Base-by-base conservation (phyloP, 371 early-diverging fungal genomes). In the Basidiobolus meristosporus region DNA sequence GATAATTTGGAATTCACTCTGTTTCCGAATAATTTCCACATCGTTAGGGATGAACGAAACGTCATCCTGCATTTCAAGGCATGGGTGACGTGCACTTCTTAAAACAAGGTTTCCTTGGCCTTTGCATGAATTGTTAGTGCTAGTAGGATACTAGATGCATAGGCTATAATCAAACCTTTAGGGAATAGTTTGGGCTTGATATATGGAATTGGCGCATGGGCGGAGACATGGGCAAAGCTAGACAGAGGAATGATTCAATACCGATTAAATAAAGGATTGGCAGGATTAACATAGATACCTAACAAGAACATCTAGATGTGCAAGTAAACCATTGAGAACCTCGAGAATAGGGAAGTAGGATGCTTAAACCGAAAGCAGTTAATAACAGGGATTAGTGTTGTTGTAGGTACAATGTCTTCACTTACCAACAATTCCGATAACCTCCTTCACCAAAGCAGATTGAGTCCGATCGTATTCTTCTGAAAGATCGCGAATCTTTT, bases 21-120 rank as follows among this genome's bases (percentile, higher is more conserved):
- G 39, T 44, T 56, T 77, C 49, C 70, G 55, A 10, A 58, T 43
- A 62, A 93, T 63, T 17, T 60, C 54, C 0, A 86, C 86, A 57
- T 91, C 86, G 50, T 96, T 96, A 17, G 88, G 82, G 52, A 96
- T 96, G 60, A 93, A 91, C 2, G 72, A 61, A 17, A 90, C 82
- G 40, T 77, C 80, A 28, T 87, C 87, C 51, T 92, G 92, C 3
- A 77, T 73, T 47, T 97, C 97, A n/a, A 97, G 47, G 48, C 91
- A 90, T 3, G 97, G 95, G 52, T 97, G 97, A 26, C 97, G 68
- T 0, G 85, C 70, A 2, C 63, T 73, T 26, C 55, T 53, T 40
- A 90, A 56, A 1, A 63, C 18, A 5, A 88, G 57, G 38, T 69
- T 56, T 11, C 81, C 80, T 45, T 68, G 54, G 16, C 70, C 72